These are phyloP conservation scores for Crassisporium funariophilum DNA, from an alignment of 768 basidiomycete genomes.

Conservation along the genomic window DNA sequence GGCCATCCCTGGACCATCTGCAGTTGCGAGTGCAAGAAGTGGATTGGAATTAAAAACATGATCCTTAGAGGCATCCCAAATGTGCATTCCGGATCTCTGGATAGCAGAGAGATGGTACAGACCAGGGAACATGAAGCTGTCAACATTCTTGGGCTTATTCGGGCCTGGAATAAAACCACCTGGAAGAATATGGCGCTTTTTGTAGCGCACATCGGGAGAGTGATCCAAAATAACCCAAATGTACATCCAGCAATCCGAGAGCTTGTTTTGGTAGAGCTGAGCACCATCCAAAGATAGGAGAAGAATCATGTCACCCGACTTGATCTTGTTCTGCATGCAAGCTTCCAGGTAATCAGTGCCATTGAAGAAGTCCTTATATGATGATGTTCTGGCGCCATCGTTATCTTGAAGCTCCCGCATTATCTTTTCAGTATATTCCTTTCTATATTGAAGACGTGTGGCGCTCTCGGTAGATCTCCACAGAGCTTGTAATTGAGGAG, in stretches of 20 bases:
- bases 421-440: constrained; percentile 2
- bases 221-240: constrained; percentile 41
- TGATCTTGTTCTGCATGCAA: constrained; percentile 17
- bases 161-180: constrained; percentile 38
- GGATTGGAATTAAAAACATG: constrained; percentile 11
- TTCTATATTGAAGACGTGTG: constrained; percentile 4
- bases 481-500: constrained; percentile 25
- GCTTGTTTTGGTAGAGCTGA: constrained; percentile 40
- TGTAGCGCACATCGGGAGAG: constrained; percentile 16
- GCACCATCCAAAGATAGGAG: constrained; percentile 41
- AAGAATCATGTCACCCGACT: constrained; percentile 29
- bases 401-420: not conserved
- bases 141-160: constrained; percentile 33
- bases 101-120: constrained; percentile 34
- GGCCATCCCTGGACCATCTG: constrained; percentile 26
- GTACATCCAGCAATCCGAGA: constrained; percentile 33
- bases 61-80: constrained; percentile 30
- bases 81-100: constrained; percentile 26
- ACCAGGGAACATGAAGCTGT: constrained; percentile 36
- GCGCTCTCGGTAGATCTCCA: constrained; percentile 14
- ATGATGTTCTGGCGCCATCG: not conserved
- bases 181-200: constrained; percentile 28
- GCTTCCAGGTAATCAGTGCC: constrained; percentile 28
- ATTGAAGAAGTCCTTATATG: constrained; percentile 28
- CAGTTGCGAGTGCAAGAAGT: constrained; percentile 15